Evolutionary conservation across 2,329 filamentous ascomycete genomes (phyloP).

Genomic region (Colletotrichum paranaense): DNA sequence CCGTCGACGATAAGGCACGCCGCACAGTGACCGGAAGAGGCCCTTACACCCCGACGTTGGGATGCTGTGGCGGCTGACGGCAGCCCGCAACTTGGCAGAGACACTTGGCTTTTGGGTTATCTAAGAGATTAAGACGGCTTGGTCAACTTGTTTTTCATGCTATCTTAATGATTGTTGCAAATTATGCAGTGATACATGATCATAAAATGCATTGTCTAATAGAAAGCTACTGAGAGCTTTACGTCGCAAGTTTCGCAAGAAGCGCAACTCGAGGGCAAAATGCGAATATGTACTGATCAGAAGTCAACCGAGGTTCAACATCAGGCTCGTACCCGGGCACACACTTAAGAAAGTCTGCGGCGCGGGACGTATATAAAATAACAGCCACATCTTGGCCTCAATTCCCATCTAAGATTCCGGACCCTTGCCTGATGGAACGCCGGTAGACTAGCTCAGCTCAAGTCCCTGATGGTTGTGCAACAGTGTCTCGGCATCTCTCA

Average conservation of each 20-base stretch:
- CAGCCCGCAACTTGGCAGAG: conserved; percentile 1
- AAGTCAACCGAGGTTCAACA: neutral
- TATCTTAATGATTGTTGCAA: neutral
- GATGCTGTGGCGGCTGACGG: neutral
- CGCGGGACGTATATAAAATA: neutral
- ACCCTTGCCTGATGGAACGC: neutral
- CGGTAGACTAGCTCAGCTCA: neutral
- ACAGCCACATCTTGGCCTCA: neutral
- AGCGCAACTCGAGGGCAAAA: neutral
- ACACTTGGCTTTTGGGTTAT: neutral
- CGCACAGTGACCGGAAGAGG: neutral
- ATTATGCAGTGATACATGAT: neutral
- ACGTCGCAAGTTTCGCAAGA: no score
- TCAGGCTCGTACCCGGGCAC: neutral
- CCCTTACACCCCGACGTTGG: neutral
- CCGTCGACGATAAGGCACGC: no score
- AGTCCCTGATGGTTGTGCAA: neutral
- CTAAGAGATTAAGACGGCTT: neutral
- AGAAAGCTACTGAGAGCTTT: no score
- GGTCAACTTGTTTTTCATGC: neutral
- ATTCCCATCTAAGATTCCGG: neutral
- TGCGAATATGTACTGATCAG: neutral
- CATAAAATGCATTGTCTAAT: neutral
- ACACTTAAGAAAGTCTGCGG: neutral
- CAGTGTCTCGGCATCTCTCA: neutral